These are phyloP conservation scores for Rachicladosporium sp. DNA, from an alignment of 2,329 filamentous ascomycete genomes.

Conservation along the genomic window DNA sequence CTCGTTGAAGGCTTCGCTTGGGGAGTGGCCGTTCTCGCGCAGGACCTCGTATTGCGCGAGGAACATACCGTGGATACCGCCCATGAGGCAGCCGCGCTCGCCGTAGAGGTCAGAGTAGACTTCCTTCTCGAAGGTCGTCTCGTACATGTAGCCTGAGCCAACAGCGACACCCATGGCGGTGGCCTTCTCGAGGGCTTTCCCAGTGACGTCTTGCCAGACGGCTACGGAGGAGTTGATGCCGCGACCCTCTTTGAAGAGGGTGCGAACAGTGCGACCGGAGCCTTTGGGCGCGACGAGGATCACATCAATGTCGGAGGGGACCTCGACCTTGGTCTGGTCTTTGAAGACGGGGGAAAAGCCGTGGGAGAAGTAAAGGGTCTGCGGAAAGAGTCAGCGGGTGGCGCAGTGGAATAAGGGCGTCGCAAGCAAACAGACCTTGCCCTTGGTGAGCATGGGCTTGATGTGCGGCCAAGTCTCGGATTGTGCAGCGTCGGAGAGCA, in stretches of 20 bases:
- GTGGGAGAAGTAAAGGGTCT: constrained; percentile 99
- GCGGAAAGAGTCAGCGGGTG: constrained; percentile 3
- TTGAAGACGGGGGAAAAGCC: constrained; percentile 99
- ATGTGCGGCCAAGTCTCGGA: constrained; percentile 97
- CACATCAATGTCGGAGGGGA: constrained; percentile 90
- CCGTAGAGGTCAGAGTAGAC: constrained; percentile 99
- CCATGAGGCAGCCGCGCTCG: constrained; percentile 99
- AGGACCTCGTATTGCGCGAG: constrained; percentile 99
- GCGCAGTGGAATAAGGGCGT: too few relatives aligned
- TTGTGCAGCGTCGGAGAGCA: constrained; percentile 94
- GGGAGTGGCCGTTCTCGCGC: constrained; percentile 93
- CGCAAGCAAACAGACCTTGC: constrained; percentile 56
- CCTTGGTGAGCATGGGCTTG: constrained; percentile 96
- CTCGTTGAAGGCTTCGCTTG: constrained; percentile 99
- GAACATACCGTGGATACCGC: constrained; percentile 99
- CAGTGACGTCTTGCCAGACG: constrained; percentile 96
- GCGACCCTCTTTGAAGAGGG: constrained; percentile 96
- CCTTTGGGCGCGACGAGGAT: constrained; percentile 99
- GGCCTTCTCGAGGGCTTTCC: constrained; percentile 96
- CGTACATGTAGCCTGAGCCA: constrained; percentile 96
- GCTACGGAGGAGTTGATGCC: constrained; percentile 99
- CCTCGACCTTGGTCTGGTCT: constrained; percentile 96
- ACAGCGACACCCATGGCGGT: constrained; percentile 93
- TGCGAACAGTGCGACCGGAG: constrained; percentile 94
- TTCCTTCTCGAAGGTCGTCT: constrained; percentile 99